These are phyloP conservation scores for Scheffersomyces stipitis DNA, from an alignment of 805 yeast species.

Conservation along the genomic window DNA sequence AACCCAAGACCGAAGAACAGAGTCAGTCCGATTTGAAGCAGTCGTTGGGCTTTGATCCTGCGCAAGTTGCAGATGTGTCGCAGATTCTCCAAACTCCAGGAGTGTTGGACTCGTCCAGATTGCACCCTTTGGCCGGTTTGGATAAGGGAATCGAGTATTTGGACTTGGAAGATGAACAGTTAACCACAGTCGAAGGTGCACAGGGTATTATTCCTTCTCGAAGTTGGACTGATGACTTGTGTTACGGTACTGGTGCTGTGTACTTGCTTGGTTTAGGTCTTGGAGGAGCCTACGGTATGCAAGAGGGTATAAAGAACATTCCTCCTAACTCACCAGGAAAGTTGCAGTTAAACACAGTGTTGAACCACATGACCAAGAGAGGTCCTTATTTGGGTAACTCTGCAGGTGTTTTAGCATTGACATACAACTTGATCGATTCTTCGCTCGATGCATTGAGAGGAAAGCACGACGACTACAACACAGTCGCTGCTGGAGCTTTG, in stretches of 20 bases:
- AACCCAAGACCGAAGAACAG: constrained; percentile 16
- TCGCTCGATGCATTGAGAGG: constrained; percentile 80
- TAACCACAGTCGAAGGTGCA: constrained; percentile 78
- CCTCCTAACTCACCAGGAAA: constrained; percentile 77
- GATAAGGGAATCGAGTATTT: constrained; percentile 87
- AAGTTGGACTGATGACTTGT: constrained; percentile 95
- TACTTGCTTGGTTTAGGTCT: constrained; percentile 81
- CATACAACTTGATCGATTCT: constrained; percentile 83
- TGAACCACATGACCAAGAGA: constrained; percentile 89
- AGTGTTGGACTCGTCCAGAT: constrained; percentile 63
- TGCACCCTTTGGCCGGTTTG: constrained; percentile 92
- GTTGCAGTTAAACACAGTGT: constrained; percentile 81
- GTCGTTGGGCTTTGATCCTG: constrained; percentile 63
- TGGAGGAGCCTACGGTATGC: constrained; percentile 88
- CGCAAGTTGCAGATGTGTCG: constrained; percentile 61
- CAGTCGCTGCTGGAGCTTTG: constrained; percentile 84
- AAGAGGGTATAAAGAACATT: constrained; percentile 79
- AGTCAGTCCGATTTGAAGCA: constrained; percentile 22
- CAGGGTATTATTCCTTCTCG: constrained; percentile 93
- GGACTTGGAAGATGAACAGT: constrained; percentile 79
- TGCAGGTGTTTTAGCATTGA: constrained; percentile 90
- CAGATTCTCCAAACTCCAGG: constrained; percentile 60
- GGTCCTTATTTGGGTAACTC: constrained; percentile 96
- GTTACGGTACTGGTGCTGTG: constrained; percentile 97
- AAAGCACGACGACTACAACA: constrained; percentile 81